phyloP scores from a whole-genome alignment of 495 filamentous ascomycete genomes.

The Trichoderma gamsii region DNA sequence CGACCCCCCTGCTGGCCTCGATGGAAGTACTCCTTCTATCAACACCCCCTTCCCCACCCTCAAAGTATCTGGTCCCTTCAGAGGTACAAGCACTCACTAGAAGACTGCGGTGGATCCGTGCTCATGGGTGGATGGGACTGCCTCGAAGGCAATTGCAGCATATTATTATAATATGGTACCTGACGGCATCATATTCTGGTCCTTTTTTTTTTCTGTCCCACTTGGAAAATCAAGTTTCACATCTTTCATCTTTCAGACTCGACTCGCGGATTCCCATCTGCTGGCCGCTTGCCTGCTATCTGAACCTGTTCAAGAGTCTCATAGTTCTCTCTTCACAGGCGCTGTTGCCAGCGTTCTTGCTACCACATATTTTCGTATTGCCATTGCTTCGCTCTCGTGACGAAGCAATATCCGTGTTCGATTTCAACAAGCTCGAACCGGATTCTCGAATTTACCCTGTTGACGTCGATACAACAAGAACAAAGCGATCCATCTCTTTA shows the following conservation, averaged over 20 bases:
- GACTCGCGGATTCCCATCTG: not conserved
- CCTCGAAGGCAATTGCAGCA: not conserved
- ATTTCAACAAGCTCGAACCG: not conserved
- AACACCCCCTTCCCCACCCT: not conserved
- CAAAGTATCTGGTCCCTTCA: no score
- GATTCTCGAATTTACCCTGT: not conserved
- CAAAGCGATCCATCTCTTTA: not conserved
- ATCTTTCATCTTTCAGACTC: not conserved
- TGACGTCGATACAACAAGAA: not conserved
- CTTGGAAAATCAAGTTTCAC: not conserved
- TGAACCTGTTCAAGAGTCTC: not conserved
- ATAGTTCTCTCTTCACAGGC: not conserved
- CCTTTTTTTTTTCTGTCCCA: not conserved
- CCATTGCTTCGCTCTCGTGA: not conserved
- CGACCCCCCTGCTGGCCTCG: not conserved
- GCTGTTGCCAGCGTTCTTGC: not conserved
- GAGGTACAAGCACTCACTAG: no score
- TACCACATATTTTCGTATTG: not conserved
- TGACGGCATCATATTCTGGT: conserved; percentile 1
- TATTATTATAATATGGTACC: not conserved
- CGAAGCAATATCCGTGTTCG: not conserved
- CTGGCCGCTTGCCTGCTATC: not conserved
- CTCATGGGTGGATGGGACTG: not conserved
- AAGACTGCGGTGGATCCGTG: no score
- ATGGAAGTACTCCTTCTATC: no score